Percentiles rank a stretch among this genome's conserved stretches.
Evolutionary conservation across 148 eudicot genomes (phyloP).

Genomic region (Linanthus parryae): DNA sequence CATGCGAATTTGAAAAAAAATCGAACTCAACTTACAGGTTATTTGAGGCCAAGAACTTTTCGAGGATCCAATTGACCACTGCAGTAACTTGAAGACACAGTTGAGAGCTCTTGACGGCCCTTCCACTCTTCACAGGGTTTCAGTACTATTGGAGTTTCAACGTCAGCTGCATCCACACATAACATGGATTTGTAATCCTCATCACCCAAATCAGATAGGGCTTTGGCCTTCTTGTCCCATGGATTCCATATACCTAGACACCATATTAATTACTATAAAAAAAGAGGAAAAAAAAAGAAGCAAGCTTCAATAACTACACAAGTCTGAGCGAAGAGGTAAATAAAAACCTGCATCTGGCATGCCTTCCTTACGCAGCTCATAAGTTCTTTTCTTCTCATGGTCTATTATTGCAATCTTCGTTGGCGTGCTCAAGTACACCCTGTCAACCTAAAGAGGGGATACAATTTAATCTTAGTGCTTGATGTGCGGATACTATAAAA

Average conservation of each 20-base stretch:
- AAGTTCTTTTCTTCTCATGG: conserved; percentile 82
- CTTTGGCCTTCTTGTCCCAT: conserved; percentile 84
- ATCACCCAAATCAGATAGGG: conserved; percentile 65
- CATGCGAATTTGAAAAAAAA: too few relatives aligned
- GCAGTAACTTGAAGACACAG: conserved; percentile 82
- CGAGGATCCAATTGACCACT: conserved; percentile 80
- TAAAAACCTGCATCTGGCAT: conserved; percentile 76
- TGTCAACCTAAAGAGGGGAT: conserved; percentile 39
- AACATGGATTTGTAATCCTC: conserved; percentile 78
- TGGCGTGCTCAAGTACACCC: conserved; percentile 77
- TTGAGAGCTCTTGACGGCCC: conserved; percentile 67
- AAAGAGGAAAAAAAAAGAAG: neutral
- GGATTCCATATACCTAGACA: conserved; percentile 80
- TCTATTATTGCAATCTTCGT: conserved; percentile 77
- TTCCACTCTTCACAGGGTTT: conserved; percentile 87
- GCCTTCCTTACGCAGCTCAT: conserved; percentile 68
- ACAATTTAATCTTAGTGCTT: neutral
- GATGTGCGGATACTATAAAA: neutral
- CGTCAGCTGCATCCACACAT: conserved; percentile 69
- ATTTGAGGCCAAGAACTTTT: too few relatives aligned
- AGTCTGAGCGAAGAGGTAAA: neutral
- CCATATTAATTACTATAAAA: neutral
- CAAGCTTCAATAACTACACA: neutral
- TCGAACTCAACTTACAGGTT: too few relatives aligned
- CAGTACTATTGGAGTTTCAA: conserved; percentile 51